Percentiles rank a stretch among this genome's conserved stretches.
Conservation (phyloP, 495 filamentous ascomycete genomes). For the Talaromyces proteolyticus region DNA sequence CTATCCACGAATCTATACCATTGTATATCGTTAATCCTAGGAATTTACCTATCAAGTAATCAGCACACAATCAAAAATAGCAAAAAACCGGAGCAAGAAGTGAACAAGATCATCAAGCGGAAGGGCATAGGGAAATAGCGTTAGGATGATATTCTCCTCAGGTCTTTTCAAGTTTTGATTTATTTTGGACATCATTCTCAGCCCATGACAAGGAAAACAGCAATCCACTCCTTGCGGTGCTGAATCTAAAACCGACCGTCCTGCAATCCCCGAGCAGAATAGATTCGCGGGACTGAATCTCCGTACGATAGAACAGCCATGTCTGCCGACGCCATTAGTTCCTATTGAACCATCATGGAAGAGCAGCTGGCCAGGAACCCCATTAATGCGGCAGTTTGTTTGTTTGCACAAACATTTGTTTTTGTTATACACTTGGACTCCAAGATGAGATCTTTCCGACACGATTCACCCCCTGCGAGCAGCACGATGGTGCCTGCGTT, state of each 20-base stretch:
- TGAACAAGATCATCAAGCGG: background rate
- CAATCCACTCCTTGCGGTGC: conserved; percentile 1
- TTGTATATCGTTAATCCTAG: no score
- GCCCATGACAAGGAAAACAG: background rate
- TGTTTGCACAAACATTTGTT: background rate
- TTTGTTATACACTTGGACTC: conserved; percentile 20
- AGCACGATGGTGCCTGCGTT: background rate
- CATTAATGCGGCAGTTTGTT: conserved; percentile 26
- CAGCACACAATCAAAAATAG: no score
- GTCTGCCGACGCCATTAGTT: conserved; percentile 44
- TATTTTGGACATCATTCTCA: conserved; percentile 40
- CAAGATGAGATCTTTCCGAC: conserved; percentile 5
- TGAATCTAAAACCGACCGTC: conserved; percentile 4
- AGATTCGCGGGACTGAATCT: no score
- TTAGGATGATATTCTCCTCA: conserved; percentile 32
- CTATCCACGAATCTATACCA: no score
- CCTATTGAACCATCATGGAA: conserved; percentile 34
- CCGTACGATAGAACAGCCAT: conserved; percentile 11
- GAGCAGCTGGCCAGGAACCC: conserved; percentile 40
- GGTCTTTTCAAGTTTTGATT: conserved; percentile 53
- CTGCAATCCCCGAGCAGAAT: no score
- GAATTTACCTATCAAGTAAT: no score
- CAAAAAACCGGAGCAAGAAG: background rate
- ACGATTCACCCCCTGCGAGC: background rate
- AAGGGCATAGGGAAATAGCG: background rate